Evolutionary conservation across 129 eudicot genomes (phyloP), one percentile per base, ranked within the genome.

Genomic region (Flaveria robusta): DNA sequence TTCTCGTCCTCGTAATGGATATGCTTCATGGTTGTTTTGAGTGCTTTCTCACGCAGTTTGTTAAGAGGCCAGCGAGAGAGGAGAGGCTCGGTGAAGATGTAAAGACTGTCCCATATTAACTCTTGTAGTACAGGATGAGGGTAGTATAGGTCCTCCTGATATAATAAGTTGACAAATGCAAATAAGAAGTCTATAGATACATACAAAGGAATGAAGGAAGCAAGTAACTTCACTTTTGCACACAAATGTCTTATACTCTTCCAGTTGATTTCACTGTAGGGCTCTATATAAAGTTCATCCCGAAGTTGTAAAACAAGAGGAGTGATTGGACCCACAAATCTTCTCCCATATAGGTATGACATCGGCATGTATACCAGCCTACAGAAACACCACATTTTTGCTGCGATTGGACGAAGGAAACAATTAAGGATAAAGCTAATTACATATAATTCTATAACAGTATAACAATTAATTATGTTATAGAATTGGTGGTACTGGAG

Each of bases 1-100:
- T 83, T 86, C 68, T 86, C 92, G 56, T 91, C 97, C 72, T 91
- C 92, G 37, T 91, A 91, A 46, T 91, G 97, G 37, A 91, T 87
- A 75, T 91, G 91, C 7, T 83, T 77, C 87, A 91, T 91, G 45
- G 95, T 80, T 10, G 82, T 71, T 23, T 77, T 31, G 10, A 91
- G 82, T 31, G 92, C 97, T 76, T 80, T 87, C 74, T 82, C 82
- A 14, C 88, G 80, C 64, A 91, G n/a, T 71, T 87, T 88, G 66
- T 77, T 83, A 9, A 87, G 31, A 6, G 92, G 97, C 97, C 96
- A 89, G 14, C 86, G 87, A 54, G 85, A 87, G 64, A 87, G 71
- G 8, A 91, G 55, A 29, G 97, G 97, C 86, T 91, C 97, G 0
- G 79, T 64, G 7, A 83, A 63, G 12, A 78, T 63, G 76, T 91